phyloP scores from a whole-genome alignment of 139 green algal species.

The Chlorella sp. region DNA sequence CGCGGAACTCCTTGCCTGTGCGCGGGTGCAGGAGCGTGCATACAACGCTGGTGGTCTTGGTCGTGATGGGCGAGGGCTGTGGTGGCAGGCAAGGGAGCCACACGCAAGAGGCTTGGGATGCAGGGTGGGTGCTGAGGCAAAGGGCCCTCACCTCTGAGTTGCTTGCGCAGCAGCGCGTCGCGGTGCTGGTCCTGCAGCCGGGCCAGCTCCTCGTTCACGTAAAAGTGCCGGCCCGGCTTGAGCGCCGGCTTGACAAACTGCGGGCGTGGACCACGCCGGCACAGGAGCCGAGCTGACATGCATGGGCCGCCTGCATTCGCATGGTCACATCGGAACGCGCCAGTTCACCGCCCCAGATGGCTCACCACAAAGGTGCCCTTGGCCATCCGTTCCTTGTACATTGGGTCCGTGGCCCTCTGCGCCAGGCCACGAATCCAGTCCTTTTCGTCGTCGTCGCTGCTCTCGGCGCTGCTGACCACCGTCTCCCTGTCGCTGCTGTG shows the following conservation, averaged over 20 bases:
- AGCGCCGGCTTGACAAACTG: conserved; percentile 25
- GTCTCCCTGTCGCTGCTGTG: not conserved
- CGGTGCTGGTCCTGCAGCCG: not conserved
- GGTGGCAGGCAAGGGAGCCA: too few species aligned
- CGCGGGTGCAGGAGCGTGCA: too few species aligned
- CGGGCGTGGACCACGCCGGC: not conserved
- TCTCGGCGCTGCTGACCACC: not conserved
- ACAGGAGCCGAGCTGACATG: not conserved
- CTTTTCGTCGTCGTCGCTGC: not conserved
- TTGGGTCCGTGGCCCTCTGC: conserved; percentile 21
- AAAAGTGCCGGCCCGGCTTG: conserved; percentile 25
- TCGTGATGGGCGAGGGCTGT: too few species aligned
- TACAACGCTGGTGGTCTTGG: too few species aligned
- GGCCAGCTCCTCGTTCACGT: conserved; percentile 15
- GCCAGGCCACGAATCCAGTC: conserved; percentile 1
- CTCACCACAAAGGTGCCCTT: conserved; percentile 31
- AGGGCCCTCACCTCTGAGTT: not conserved
- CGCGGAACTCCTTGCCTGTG: not conserved
- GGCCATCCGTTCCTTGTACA: conserved; percentile 16
- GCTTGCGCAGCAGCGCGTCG: not conserved
- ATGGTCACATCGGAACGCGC: not conserved
- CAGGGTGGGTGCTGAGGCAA: too few species aligned
- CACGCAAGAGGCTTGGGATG: too few species aligned
- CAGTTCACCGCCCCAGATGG: not conserved
- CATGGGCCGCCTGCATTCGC: not conserved